Evolutionary conservation across 345 rosid genomes (phyloP), one percentile per base, ranked within the genome.

Genomic region (Conringia planisiliqua): DNA sequence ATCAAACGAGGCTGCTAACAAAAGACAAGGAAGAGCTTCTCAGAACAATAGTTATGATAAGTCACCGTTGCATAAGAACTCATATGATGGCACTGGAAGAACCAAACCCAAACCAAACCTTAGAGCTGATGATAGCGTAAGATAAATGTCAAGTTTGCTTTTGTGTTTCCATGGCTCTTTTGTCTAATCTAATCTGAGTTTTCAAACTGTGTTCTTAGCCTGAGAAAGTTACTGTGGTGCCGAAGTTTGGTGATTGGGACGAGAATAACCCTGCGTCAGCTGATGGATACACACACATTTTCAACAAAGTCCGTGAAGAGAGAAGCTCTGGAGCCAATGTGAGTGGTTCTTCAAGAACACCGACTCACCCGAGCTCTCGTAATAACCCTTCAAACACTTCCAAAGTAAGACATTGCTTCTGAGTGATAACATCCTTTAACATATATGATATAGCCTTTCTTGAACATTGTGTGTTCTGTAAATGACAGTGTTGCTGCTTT

Each of bases 171-270:
- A 14, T 47, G 1, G 24, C 39, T 50, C 55, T 18, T 73, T 22
- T 22, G 40, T 38, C 40, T 10, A 10, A 38, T 40, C 4, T 30
- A 30, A 14, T 12, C 17, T 22, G 44, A 26, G 16, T 10, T 30
- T 17, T 36, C 2, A 5, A 38, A 38, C 16, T 64, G 46, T 54
- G 46, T 60, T 24, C 33, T 33, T 73, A 90, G 98, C 87, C 88
- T 10, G 95, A 89, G 1, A 76, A 72, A 71, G 88, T 89, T 20
- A 87, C 96, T 20, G 93, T 89, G 69, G 96, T 93, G 64, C 97
- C 98, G 2, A 93, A 84, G 69, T 93, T 93, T 29, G 98, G 98
- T 0, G 97, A 86, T 1, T 93, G 97, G 98, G 96, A 93, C 27
- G 92, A 91, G 81, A 90, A 71, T 29, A 83, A 93, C 67, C 94